Conservation (phyloP, 2,329 filamentous ascomycete genomes). For the Diaporthe capsici region DNA sequence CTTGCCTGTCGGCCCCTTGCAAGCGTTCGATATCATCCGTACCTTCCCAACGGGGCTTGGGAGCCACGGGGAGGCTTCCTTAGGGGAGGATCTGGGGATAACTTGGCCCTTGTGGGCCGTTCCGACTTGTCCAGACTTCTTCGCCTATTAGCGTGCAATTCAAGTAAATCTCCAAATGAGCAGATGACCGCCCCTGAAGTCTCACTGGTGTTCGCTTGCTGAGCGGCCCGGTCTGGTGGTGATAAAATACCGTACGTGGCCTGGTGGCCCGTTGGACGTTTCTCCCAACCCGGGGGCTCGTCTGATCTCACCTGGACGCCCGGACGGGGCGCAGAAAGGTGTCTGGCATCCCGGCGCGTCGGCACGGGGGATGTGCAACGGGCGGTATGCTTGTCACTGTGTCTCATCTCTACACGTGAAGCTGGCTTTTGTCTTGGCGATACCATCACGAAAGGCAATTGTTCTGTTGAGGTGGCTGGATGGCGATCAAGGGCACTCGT, state of each 20-base stretch:
- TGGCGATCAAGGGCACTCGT: neutral
- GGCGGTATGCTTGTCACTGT: neutral
- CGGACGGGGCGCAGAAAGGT: no score
- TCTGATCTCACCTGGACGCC: neutral
- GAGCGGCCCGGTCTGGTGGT: neutral
- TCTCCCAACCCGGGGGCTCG: neutral
- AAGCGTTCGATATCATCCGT: neutral
- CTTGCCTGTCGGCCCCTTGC: constrained; percentile 3
- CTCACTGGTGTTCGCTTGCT: neutral
- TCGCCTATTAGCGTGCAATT: neutral
- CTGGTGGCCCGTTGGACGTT: neutral
- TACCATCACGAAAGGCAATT: neutral
- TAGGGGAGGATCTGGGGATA: neutral
- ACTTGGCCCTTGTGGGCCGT: neutral
- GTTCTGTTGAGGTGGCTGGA: neutral
- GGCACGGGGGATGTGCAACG: neutral
- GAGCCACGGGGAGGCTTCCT: neutral
- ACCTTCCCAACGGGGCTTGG: constrained; percentile 8
- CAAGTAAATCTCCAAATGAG: neutral
- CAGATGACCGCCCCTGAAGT: neutral
- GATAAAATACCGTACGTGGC: neutral
- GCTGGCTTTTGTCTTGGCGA: neutral
- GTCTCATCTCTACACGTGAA: neutral
- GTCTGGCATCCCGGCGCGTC: neutral
- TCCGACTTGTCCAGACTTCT: neutral